Evolutionary conservation across 75 land plant genomes (phyloP), one percentile per base, ranked within the genome.

Genomic region (Picea sitchensis): DNA sequence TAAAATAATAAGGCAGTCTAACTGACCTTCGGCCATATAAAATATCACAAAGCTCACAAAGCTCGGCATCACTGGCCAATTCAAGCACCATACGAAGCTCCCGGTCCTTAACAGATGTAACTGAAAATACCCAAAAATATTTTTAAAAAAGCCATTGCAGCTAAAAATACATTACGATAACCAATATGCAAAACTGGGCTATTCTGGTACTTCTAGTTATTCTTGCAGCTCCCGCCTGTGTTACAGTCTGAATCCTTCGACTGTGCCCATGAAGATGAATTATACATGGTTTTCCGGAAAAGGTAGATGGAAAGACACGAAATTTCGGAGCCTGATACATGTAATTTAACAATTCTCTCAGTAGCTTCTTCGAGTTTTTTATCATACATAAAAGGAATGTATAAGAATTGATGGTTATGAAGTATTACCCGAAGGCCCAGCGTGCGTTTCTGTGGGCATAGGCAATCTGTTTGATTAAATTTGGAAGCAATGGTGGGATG

Each of bases 1-100:
- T 59, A 18, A 2, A 38, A 61, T 1, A 30, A 80, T 32, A 51
- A 75, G 77, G 23, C 23, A 30, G 41, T 58, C 18, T 30, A 38
- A 78, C 77, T 67, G 14, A 92, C 98, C 98, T 96, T 30, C 88
- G 88, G 31, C 94, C 96, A 77, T 90, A 96, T 20, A 96, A 88
- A 77, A 94, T 96, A 15, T 80, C 82, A 13, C 84, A 83, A 23
- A 96, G 80, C 73, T 96, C 97, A 59, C 79, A 85, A 54, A 96
- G 78, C 77, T 96, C 98, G 58, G 87, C 89, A 75, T 96, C 91
- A 18, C 98, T 90, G 11, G 98, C 98, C 11, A 96, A 82, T 74
- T 94, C 91, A 79, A 96, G 91, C 76, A 94, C 98, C 13, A 14
- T 59, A 51, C 91, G 87, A 32, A 96, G 88, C 80, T 96, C 98